Base-by-base conservation (phyloP, 805 yeast genomes). In the Ogataea methanolica region DNA sequence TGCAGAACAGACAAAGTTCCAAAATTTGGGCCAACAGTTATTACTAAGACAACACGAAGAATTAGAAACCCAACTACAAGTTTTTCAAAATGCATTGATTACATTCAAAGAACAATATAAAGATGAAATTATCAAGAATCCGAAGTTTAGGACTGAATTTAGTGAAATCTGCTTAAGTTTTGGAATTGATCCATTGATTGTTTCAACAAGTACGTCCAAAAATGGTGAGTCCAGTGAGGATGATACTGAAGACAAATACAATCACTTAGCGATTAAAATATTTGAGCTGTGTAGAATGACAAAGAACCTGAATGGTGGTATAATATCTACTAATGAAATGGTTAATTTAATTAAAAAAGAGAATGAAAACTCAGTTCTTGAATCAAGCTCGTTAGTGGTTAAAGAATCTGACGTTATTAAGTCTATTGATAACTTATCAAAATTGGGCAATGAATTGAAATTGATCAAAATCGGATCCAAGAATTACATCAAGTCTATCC, bases 151-250 rank as follows among this genome's bases (percentile, higher is more conserved):
- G 31, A 69, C 75, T 29, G 83, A 87, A 60, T 88, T 90, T 63
- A 80, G 88, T 35, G 76, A 78, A 49, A 82, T 91, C 70, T 89
- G 96, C 58, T 70, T 76, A 4, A 78, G 83, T 55, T 82, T 90
- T 29, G 97, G 97, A 1, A 83, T 90, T 17, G 97, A 91, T 62
- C 94, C 96, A 0, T 63, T 91, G 26, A 71, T 72, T n/a, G 59
- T 63, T 45, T 63, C 62, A 0, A 49, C 56, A 6, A 31, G 23
- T 22, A 34, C 15, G 3, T 9, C n/a, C 12, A 39, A 26, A 12
- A 2, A 12, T 8, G 14, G 23, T 19, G 45, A 51, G 6, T 60
- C 75, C 14, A 63, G 58, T 42, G 53, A 59, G 15, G 59, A 60
- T 15, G 70, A 66, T 36, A 60, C 62, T 9, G 71, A 70, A 6